Evolutionary conservation across 2,329 filamentous ascomycete genomes (phyloP).

Genomic region (Geosmithia morbida): DNA sequence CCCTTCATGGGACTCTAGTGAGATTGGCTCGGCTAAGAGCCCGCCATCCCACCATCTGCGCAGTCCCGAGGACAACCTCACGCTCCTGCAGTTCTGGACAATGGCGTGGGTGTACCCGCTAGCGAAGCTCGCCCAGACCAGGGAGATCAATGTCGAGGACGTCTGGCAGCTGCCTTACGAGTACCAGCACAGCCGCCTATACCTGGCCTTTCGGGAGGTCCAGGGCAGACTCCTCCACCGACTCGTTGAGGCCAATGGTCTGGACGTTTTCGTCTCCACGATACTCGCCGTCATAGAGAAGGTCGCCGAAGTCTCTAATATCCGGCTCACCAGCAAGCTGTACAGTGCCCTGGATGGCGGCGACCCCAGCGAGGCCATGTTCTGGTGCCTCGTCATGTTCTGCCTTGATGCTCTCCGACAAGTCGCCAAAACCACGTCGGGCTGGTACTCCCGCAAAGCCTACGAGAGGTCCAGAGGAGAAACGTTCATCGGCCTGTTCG

Average conservation of each 20-base stretch:
- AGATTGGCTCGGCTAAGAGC: conserved; percentile 14
- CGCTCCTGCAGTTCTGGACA: conserved; percentile 70
- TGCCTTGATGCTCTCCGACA: conserved; percentile 16
- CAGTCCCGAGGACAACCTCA: conserved; percentile 64
- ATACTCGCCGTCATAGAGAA: conserved; percentile 41
- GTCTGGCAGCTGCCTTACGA: conserved; percentile 71
- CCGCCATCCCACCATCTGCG: conserved; percentile 31
- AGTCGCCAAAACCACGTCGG: conserved; percentile 18
- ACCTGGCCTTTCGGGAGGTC: conserved; percentile 59
- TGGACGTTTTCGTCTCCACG: conserved; percentile 60
- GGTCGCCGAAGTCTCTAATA: conserved; percentile 20
- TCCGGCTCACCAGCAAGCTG: conserved; percentile 20
- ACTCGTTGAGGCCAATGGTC: conserved; percentile 60
- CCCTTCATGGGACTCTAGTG: conserved; percentile 15
- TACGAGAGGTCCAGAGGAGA: conserved; percentile 80
- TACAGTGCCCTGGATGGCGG: conserved; percentile 17
- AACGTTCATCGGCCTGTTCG: conserved; percentile 22
- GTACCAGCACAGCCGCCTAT: conserved; percentile 66
- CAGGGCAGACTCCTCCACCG: conserved; percentile 57
- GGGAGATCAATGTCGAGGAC: conserved; percentile 62
- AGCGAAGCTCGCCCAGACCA: conserved; percentile 46
- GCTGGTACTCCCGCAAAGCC: conserved; percentile 73
- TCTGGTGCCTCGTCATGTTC: conserved; percentile 23
- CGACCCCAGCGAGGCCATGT: conserved; percentile 13
- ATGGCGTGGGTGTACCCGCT: conserved; percentile 72